Conservation (phyloP, 257 asterid species). For the Salvia rosmarinus region DNA sequence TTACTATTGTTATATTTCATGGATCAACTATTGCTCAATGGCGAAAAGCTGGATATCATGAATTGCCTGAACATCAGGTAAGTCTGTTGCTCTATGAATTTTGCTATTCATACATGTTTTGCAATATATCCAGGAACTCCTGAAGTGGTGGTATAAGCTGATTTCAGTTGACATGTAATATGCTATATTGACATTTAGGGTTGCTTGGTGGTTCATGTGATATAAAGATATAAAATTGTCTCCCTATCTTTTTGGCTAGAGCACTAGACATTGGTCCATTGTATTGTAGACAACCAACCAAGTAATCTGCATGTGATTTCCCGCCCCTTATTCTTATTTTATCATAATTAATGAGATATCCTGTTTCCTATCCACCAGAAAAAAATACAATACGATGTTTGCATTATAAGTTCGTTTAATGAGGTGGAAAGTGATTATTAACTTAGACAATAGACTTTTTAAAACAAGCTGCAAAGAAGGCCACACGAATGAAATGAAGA, state of each 20-base stretch:
- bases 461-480: background rate
- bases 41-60: conserved; percentile 95
- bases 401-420: conserved; percentile 8
- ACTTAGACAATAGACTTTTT: conserved; percentile 8
- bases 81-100: conserved; percentile 34
- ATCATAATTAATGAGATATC: background rate
- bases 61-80: conserved; percentile 92
- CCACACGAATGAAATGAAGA: conserved; percentile 7
- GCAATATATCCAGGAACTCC: conserved; percentile 18
- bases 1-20: conserved; percentile 90
- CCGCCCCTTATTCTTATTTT: background rate
- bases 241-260: background rate
- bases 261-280: background rate
- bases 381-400: background rate
- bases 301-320: background rate
- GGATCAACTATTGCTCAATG: conserved; percentile 96
- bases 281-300: background rate
- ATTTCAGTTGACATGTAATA: background rate
- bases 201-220: background rate
- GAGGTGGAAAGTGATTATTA: conserved; percentile 19
- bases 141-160: conserved; percentile 6
- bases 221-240: background rate
- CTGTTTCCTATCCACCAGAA: background rate
- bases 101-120: conserved; percentile 22
- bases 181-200: conserved; percentile 2